Conservation (phyloP, 768 basidiomycete genomes). For the Filobasidium floriforme region DNA sequence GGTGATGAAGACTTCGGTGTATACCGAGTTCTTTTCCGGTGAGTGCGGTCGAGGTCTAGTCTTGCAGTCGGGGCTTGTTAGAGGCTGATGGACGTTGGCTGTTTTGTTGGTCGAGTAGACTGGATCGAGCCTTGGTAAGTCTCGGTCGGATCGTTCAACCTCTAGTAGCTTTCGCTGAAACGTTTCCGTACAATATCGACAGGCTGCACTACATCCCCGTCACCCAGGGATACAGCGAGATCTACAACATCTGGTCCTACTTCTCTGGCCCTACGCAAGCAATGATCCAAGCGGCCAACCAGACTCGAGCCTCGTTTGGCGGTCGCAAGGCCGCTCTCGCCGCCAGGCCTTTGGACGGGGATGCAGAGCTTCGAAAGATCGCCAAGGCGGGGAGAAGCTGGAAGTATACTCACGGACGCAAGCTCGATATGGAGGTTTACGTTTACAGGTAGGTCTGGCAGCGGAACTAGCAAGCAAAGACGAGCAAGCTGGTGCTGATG, state of each 20-base stretch:
- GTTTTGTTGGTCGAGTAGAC: slow-evolving; percentile 49
- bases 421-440: slow-evolving; percentile 70
- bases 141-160: not conserved
- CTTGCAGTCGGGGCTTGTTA: not conserved
- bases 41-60: not conserved
- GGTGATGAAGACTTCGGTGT: slow-evolving; percentile 82
- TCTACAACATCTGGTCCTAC: slow-evolving; percentile 88
- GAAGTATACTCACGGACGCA: slow-evolving; percentile 74
- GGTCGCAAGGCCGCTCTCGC: slow-evolving; percentile 29
- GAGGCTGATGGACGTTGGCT: not conserved
- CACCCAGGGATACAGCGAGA: slow-evolving; percentile 74
- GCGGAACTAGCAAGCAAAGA: not conserved
- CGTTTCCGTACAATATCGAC: not conserved
- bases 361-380: slow-evolving; percentile 66
- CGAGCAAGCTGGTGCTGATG: slow-evolving; percentile 9
- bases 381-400: slow-evolving; percentile 88
- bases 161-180: not conserved
- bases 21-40: slow-evolving; percentile 70
- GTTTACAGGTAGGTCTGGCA: slow-evolving; percentile 9
- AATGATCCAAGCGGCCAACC: slow-evolving; percentile 53
- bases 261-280: slow-evolving; percentile 75
- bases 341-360: slow-evolving; percentile 53
- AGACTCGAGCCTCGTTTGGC: slow-evolving; percentile 42
- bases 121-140: slow-evolving; percentile 85
- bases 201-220: slow-evolving; percentile 95